phyloP scores from a whole-genome alignment of 2,329 filamentous ascomycete species.

The Sporothrix dimorphospora region DNA sequence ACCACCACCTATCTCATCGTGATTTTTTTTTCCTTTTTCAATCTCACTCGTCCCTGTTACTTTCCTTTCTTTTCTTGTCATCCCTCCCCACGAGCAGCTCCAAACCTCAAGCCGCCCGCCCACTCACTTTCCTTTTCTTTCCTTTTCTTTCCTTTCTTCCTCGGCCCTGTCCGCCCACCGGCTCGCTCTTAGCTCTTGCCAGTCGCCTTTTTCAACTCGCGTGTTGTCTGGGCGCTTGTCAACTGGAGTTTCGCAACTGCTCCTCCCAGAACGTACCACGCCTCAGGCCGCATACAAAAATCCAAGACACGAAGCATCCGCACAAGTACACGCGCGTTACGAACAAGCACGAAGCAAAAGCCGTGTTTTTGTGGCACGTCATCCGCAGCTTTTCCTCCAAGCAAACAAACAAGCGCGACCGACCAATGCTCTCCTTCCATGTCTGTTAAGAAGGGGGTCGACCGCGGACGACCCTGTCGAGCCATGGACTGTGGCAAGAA shows the following conservation, averaged over 20 bases:
- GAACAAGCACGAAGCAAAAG: neutral
- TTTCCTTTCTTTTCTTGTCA: neutral
- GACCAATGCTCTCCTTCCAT: slow-evolving; percentile 27
- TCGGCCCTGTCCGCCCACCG: neutral
- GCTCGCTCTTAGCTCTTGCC: neutral
- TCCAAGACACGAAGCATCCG: neutral
- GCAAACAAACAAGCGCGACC: slow-evolving; percentile 22
- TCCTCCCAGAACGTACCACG: neutral
- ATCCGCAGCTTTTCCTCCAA: neutral
- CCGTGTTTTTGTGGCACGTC: neutral
- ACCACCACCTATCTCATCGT: slow-evolving; percentile 14
- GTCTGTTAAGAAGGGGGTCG: slow-evolving; percentile 28
- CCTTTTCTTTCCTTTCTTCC: neutral
- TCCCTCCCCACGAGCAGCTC: neutral
- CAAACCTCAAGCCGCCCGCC: neutral
- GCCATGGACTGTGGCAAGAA: slow-evolving; percentile 24
- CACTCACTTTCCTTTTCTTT: slow-evolving; percentile 1
- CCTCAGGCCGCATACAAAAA: neutral
- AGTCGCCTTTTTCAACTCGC: neutral
- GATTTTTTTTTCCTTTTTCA: slow-evolving; percentile 19
- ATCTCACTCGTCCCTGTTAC: neutral
- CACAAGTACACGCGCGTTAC: neutral
- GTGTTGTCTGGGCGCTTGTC: neutral
- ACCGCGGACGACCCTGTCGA: slow-evolving; percentile 25
- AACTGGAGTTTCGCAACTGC: neutral